A percentile compares a stretch with the other conserved stretches of the same genome.
Conservation (phyloP, 2,329 filamentous ascomycete species). For the Diaporthe ampelina region DNA sequence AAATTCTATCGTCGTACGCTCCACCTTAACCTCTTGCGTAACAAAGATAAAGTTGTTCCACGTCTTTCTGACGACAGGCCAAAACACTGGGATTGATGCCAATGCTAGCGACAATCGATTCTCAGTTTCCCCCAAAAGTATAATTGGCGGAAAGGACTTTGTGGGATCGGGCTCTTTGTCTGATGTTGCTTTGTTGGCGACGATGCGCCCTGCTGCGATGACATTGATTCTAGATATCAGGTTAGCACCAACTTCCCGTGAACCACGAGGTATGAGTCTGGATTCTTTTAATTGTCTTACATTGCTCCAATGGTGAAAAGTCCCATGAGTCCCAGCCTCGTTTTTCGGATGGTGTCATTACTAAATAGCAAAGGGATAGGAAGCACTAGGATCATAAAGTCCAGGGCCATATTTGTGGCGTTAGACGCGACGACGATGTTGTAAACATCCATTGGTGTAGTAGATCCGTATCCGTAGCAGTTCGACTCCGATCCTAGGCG, state of each 20-base stretch:
- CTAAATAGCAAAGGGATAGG: slow-evolving; percentile 1
- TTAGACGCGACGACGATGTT: background rate
- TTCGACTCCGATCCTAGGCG: background rate
- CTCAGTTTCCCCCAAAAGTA: background rate
- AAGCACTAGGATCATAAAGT: background rate
- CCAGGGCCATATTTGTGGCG: slow-evolving; percentile 11
- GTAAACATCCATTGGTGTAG: background rate
- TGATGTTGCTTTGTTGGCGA: background rate
- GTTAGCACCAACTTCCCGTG: background rate
- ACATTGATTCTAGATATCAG: slow-evolving; percentile 3
- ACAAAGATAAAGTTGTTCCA: slow-evolving; percentile 15
- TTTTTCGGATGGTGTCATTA: background rate
- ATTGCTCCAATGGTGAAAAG: background rate
- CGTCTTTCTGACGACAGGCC: slow-evolving; percentile 13
- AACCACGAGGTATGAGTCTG: background rate
- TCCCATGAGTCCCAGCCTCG: background rate
- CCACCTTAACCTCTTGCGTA: slow-evolving; percentile 2
- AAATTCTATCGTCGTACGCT: background rate
- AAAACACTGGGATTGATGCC: slow-evolving; percentile 5
- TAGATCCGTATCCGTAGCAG: slow-evolving; percentile 2
- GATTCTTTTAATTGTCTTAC: background rate
- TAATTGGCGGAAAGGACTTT: background rate
- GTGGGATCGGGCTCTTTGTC: slow-evolving; percentile 1
- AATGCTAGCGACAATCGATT: background rate
- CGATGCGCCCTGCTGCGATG: slow-evolving; percentile 1